Evolutionary conservation across 2,329 filamentous ascomycete species (phyloP).

Genomic region (Escovopsis weberi): DNA sequence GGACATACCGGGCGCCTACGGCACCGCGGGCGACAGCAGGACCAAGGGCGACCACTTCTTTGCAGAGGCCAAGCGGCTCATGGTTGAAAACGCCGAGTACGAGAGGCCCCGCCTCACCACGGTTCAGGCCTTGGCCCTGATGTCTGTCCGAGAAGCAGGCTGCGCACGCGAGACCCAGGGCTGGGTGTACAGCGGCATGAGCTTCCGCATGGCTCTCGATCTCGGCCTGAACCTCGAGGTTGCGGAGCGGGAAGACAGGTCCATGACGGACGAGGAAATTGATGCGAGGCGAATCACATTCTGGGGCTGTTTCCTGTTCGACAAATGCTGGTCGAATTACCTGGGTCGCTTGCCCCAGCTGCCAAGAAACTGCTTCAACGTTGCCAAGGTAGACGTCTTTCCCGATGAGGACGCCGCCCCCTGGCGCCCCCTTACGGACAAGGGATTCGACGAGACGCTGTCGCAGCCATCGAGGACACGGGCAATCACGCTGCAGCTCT

Average conservation of each 20-base stretch:
- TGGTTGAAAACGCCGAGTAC: conserved; percentile 85
- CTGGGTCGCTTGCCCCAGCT: conserved; percentile 82
- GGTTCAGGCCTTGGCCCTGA: conserved; percentile 82
- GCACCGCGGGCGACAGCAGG: conserved; percentile 55
- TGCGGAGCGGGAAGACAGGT: conserved; percentile 40
- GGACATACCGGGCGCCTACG: conserved; percentile 55
- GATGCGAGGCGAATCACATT: conserved; percentile 87
- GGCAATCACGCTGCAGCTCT: conserved; percentile 68
- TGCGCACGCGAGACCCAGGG: conserved; percentile 89
- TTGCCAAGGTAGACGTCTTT: conserved; percentile 82
- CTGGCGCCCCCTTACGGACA: conserved; percentile 84
- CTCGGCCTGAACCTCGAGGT: conserved; percentile 81
- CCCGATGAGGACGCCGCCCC: conserved; percentile 71
- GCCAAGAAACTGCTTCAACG: conserved; percentile 63
- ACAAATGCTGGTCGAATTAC: conserved; percentile 98
- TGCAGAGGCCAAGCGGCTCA: conserved; percentile 76
- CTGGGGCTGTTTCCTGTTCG: conserved; percentile 96
- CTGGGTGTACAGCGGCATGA: conserved; percentile 98
- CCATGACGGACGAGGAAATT: conserved; percentile 65
- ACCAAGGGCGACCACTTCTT: conserved; percentile 96
- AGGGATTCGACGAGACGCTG: conserved; percentile 55
- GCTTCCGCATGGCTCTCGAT: conserved; percentile 92
- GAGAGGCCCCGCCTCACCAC: conserved; percentile 79
- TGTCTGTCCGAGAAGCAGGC: conserved; percentile 92
- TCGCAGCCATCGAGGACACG: conserved; percentile 73